Conservation (phyloP, 495 filamentous ascomycete genomes). For the Penicillium pulvis region DNA sequence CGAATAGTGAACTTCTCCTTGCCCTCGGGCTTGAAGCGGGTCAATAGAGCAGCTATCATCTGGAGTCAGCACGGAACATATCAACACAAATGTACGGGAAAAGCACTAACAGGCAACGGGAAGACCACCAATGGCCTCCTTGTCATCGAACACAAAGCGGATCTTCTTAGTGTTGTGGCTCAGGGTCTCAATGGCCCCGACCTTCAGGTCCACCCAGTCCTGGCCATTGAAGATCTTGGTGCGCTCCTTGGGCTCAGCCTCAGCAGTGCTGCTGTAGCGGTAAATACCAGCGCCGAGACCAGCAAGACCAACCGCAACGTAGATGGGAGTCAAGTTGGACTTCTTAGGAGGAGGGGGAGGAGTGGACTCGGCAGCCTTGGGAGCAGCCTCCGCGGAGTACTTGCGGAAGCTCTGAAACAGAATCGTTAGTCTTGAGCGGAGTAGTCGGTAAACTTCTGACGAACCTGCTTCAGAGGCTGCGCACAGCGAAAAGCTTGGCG, state of each 20-base stretch:
- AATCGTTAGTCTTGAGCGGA: background rate
- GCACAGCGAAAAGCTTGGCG: conserved; percentile 51
- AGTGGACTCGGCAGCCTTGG: conserved; percentile 24
- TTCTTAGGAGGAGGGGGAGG: conserved; percentile 34
- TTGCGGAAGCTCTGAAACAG: conserved; percentile 48
- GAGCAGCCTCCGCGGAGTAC: conserved; percentile 53
- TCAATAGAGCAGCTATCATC: conserved; percentile 69
- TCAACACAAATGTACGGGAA: background rate
- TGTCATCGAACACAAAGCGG: conserved; percentile 80
- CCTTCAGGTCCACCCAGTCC: conserved; percentile 78
- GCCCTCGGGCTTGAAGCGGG: conserved; percentile 78
- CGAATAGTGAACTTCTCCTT: conserved; percentile 81
- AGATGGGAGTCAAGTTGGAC: conserved; percentile 44
- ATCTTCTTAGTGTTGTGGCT: conserved; percentile 91
- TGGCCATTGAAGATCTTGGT: conserved; percentile 74
- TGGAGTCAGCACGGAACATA: conserved; percentile 6
- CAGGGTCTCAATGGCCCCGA: conserved; percentile 73
- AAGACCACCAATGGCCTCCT: conserved; percentile 80
- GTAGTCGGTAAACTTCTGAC: conserved; percentile 5
- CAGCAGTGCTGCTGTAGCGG: conserved; percentile 40
- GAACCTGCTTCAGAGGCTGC: conserved; percentile 52
- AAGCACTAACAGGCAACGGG: conserved; percentile 64
- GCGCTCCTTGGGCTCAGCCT: conserved; percentile 41
- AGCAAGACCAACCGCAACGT: conserved; percentile 41
- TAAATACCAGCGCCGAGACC: conserved; percentile 48